A percentile compares a stretch with the other conserved stretches of the same genome.
These are phyloP conservation scores for Pythium guiyangense DNA, from an alignment of 352 stramenopile genomes.

Conservation along the genomic window DNA sequence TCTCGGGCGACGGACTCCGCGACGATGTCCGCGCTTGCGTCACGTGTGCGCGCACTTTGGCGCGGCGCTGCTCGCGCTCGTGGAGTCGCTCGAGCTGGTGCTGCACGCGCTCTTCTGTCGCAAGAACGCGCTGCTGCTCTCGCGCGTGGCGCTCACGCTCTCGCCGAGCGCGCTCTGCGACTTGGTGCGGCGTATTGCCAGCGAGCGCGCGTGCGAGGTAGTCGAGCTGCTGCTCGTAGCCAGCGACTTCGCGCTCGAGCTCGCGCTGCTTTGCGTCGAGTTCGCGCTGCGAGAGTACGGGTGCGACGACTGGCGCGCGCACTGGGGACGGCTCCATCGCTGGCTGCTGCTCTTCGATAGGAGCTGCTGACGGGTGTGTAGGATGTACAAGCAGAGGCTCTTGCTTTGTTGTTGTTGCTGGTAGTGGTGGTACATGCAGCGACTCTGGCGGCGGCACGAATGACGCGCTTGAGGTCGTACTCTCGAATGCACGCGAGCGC, in stretches of 20 bases:
- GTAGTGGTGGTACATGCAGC: no score
- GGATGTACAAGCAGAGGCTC: conserved; percentile 3
- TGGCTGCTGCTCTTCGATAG: not conserved
- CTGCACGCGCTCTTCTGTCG: conserved; percentile 40
- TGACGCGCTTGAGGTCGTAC: not conserved
- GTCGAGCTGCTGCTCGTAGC: conserved; percentile 42
- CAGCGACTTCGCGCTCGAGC: conserved; percentile 35
- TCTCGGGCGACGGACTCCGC: conserved; percentile 31
- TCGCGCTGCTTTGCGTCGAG: conserved; percentile 24
- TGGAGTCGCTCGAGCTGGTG: conserved; percentile 46
- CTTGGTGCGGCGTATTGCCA: conserved; percentile 62
- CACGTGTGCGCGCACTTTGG: conserved; percentile 19
- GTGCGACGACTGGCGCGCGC: no score
- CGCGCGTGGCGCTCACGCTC: conserved; percentile 43
- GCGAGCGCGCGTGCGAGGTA: conserved; percentile 61
- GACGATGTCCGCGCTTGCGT: conserved; percentile 23
- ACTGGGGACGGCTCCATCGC: not conserved
- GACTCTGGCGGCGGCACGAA: not conserved
- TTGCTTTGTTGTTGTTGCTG: not conserved
- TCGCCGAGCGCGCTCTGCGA: conserved; percentile 39
- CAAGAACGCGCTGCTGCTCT: conserved; percentile 40
- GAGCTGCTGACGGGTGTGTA: not conserved
- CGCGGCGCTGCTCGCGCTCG: conserved; percentile 35
- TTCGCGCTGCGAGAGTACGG: conserved; percentile 22
- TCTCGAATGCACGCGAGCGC: not conserved